Evolutionary conservation across 164 flowering plant species (phyloP), one percentile per base, ranked within the genome.

Genomic region (Chimonanthus praecox): DNA sequence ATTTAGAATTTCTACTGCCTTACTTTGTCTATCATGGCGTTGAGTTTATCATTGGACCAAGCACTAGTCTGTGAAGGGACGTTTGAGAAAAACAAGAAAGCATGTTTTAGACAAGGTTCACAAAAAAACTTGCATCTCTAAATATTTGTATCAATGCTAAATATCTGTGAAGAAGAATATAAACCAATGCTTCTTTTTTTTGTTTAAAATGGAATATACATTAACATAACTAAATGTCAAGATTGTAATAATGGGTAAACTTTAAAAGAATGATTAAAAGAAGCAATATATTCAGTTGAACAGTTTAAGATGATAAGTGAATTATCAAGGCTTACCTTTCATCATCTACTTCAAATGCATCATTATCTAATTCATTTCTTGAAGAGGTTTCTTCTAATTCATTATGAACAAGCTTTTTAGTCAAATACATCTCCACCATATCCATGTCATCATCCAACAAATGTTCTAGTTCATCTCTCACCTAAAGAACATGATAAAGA

Each of bases 401-500:
- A 33, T 72, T 78, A 9, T 64, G 71, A 58, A 58, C 76, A 69
- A 85, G 86, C 83, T 85, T 85, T 44, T 85, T 84, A n/a, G 88
- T 85, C 78, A 85, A 80, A 78, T 84, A 85, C 88, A 85, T 85
- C 76, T 82, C 86, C 6, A 84, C 88, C 88, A 85, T 85, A 72
- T 85, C 88, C 76, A 78, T 78, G 73, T 85, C 88, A 78, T 85
- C 88, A 68, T 85, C 88, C 54, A 85, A 75, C 64, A 85, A 73
- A 72, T 85, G 83, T 71, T 85, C 87, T 48, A 86, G 79, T 75
- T 86, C 86, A 82, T 86, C 89, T 71, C 89, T 79, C 66, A 86
- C 85, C 89, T 86, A 72, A 60, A 47, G 75, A 71, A 65, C 21
- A 68, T 8, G 11, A 64, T 33, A 13, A 67, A 66, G 49, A 66